phyloP scores from a whole-genome alignment of 2,329 filamentous ascomycete species.

The Scopulariopsis brevicaulis region DNA sequence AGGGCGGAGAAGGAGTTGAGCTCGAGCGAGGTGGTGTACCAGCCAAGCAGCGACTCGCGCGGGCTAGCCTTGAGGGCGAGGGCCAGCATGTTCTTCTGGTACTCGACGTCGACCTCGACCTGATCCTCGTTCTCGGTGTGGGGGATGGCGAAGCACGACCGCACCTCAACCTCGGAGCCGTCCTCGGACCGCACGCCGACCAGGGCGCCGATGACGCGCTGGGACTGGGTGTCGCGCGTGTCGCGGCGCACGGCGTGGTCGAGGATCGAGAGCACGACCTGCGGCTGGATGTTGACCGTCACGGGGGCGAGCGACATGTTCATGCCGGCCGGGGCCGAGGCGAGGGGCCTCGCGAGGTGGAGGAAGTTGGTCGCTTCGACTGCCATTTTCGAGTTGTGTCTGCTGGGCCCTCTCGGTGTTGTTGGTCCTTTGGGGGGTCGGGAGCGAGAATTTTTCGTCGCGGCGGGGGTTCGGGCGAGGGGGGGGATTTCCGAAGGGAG shows the following conservation, averaged over 20 bases:
- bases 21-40: constrained; percentile 96
- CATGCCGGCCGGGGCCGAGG: constrained; percentile 66
- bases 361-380: constrained; percentile 74
- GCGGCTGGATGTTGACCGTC: constrained; percentile 88
- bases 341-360: constrained; percentile 86
- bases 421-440: not conserved
- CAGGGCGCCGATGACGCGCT: constrained; percentile 92
- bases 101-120: constrained; percentile 99
- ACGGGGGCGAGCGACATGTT: constrained; percentile 84
- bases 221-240: constrained; percentile 63
- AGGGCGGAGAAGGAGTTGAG: constrained; percentile 97
- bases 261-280: constrained; percentile 69
- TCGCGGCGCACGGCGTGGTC: constrained; percentile 93
- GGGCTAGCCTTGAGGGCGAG: constrained; percentile 90
- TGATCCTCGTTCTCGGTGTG: constrained; percentile 98
- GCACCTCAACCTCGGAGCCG: constrained; percentile 91
- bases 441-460: constrained; percentile 6
- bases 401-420: not conserved
- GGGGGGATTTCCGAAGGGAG: constrained; percentile 1
- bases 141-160: constrained; percentile 93
- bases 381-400: constrained; percentile 56
- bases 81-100: constrained; percentile 98
- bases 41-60: constrained; percentile 87
- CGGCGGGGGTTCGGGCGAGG: constrained; percentile 8
- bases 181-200: constrained; percentile 91